Conservation (phyloP, 2,329 filamentous ascomycete genomes). For the Metarhizium brunneum region DNA sequence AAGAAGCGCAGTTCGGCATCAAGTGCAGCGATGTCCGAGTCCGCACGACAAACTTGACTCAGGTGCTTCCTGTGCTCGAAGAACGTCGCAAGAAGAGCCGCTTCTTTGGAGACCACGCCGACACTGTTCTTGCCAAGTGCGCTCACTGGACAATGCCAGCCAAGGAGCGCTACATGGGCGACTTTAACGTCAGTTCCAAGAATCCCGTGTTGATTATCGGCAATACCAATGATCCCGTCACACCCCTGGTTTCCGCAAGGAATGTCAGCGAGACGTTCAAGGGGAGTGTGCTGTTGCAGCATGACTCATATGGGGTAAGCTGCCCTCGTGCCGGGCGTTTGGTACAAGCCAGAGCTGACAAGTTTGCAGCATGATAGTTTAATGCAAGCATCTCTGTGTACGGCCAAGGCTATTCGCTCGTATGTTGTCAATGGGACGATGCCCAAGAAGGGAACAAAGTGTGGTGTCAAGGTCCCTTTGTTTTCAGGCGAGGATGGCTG, state of each 20-base stretch:
- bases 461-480: conserved; percentile 6
- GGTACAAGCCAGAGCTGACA: neutral
- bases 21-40: conserved; percentile 24
- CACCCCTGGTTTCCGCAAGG: conserved; percentile 1
- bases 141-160: conserved; percentile 28
- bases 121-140: conserved; percentile 16
- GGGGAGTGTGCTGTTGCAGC: conserved; percentile 5
- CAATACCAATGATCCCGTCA: conserved; percentile 23
- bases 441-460: conserved; percentile 9
- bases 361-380: conserved; percentile 8
- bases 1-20: conserved; percentile 15
- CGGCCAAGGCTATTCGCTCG: conserved; percentile 5
- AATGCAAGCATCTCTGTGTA: conserved; percentile 10
- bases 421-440: conserved; percentile 13
- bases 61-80: conserved; percentile 16
- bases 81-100: conserved; percentile 16
- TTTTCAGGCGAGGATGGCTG: conserved; percentile 10
- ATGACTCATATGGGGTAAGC: conserved; percentile 2
- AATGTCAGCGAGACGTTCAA: conserved; percentile 4
- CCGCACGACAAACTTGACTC: conserved; percentile 16
- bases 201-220: conserved; percentile 27
- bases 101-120: conserved; percentile 15
- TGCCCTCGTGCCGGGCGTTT: neutral
- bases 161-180: conserved; percentile 24
- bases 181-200: conserved; percentile 22